These are phyloP conservation scores for Apiospora saccharicola DNA, from an alignment of 2,329 filamentous ascomycete genomes.

Conservation along the genomic window DNA sequence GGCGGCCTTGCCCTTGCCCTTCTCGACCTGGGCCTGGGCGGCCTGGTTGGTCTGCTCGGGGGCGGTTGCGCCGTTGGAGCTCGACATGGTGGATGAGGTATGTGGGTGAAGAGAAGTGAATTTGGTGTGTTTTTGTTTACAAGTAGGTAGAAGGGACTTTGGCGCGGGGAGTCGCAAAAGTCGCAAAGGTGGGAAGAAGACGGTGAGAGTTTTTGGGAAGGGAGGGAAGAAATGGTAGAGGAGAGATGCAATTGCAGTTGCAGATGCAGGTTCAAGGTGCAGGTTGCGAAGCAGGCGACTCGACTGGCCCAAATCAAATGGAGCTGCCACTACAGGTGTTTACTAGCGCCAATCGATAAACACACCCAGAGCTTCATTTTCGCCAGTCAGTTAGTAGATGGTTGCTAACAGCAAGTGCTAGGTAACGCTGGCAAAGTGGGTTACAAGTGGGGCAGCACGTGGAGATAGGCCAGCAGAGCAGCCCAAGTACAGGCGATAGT, in stretches of 20 bases:
- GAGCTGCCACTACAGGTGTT: slow-evolving; percentile 22
- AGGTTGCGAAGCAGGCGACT: slow-evolving; percentile 21
- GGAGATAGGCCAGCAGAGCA: slow-evolving; percentile 6
- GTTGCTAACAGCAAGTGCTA: slow-evolving; percentile 5
- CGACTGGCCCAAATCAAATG: slow-evolving; percentile 19
- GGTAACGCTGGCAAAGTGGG: slow-evolving; percentile 10
- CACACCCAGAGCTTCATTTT: slow-evolving; percentile 10
- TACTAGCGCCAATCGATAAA: slow-evolving; percentile 15
- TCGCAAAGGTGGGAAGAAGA: slow-evolving; percentile 21
- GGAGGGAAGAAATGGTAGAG: slow-evolving; percentile 19
- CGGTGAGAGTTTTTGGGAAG: slow-evolving; percentile 12
- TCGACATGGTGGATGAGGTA: slow-evolving; percentile 50
- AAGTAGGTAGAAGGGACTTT: slow-evolving; percentile 2
- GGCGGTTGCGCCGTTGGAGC: slow-evolving; percentile 56
- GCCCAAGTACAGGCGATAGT: no score
- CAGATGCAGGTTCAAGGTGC: slow-evolving; percentile 19
- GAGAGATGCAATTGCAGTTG: slow-evolving; percentile 12
- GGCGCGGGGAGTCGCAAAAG: slow-evolving; percentile 10
- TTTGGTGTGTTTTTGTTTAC: not conserved
- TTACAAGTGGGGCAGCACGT: not conserved
- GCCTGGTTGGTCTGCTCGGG: slow-evolving; percentile 52
- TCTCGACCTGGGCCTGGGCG: slow-evolving; percentile 59
- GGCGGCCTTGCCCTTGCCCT: slow-evolving; percentile 89
- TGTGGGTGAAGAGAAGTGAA: slow-evolving; percentile 25
- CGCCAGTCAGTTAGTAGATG: not conserved